These are phyloP conservation scores for Sonneratia alba DNA, from an alignment of 345 rosid species.

Conservation along the genomic window DNA sequence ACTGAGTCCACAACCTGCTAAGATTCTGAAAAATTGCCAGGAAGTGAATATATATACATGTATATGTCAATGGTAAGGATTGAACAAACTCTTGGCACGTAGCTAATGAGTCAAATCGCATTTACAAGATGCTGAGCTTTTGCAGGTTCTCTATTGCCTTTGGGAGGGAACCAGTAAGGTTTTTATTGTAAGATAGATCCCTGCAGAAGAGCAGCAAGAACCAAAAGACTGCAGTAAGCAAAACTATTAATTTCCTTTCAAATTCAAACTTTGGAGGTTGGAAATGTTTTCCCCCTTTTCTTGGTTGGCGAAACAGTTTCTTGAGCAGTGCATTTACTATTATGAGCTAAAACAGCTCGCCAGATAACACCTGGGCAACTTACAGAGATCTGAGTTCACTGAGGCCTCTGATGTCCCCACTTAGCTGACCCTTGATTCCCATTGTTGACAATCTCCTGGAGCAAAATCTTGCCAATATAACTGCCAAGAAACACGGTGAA, in stretches of 20 bases:
- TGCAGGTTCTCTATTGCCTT: slow-evolving; percentile 62
- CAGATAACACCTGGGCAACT: slow-evolving; percentile 14
- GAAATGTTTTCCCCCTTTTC: background rate
- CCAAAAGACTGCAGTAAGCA: background rate
- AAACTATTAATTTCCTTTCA: background rate
- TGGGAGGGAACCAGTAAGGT: slow-evolving; percentile 65
- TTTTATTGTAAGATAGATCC: slow-evolving; percentile 75
- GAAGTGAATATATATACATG: too few species aligned
- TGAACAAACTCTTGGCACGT: background rate
- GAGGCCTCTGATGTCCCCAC: slow-evolving; percentile 83
- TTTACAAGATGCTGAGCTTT: slow-evolving; percentile 74
- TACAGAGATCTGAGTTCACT: slow-evolving; percentile 71
- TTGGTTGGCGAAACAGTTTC: background rate
- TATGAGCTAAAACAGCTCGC: too few species aligned
- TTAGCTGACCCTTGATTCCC: slow-evolving; percentile 72
- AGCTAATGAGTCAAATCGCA: background rate
- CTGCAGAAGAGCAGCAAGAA: slow-evolving; percentile 26
- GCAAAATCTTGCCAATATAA: slow-evolving; percentile 1
- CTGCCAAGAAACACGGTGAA: background rate
- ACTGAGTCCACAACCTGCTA: slow-evolving; percentile 79
- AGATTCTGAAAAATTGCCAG: slow-evolving; percentile 38
- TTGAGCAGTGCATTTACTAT: background rate
- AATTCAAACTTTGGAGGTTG: background rate
- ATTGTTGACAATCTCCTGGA: slow-evolving; percentile 76
- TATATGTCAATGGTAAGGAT: background rate